A percentile compares a stretch with the other conserved stretches of the same genome.
Evolutionary conservation across 2,329 filamentous ascomycete species (phyloP).

Genomic region (Tolypocladium paradoxum): DNA sequence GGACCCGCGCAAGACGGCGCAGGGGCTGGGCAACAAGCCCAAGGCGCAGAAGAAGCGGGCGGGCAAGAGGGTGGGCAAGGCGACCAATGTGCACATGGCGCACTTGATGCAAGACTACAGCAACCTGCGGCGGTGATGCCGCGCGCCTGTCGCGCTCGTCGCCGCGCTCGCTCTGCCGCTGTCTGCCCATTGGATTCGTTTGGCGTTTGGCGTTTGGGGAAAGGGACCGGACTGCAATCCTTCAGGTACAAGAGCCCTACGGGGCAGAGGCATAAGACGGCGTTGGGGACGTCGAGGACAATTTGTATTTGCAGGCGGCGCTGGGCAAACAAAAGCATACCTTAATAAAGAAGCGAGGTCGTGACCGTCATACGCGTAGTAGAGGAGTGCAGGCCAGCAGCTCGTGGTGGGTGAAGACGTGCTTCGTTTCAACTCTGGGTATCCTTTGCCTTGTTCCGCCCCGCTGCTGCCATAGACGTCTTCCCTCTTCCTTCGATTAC

Average conservation of each 20-base stretch:
- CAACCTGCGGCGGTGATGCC: constrained; percentile 28
- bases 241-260: neutral
- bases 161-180: neutral
- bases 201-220: neutral
- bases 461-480: no score
- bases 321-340: neutral
- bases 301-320: neutral
- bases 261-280: neutral
- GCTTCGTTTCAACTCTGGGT: neutral
- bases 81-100: constrained; percentile 80
- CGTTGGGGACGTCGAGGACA: neutral
- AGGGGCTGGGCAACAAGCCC: constrained; percentile 39
- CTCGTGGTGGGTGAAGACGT: neutral
- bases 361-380: neutral
- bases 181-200: neutral
- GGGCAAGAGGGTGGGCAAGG: constrained; percentile 60
- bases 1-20: constrained; percentile 46
- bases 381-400: neutral
- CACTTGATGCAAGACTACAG: constrained; percentile 68
- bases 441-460: neutral
- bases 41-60: constrained; percentile 65
- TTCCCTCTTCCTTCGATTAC: no score
- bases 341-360: neutral
- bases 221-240: neutral
- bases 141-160: no score